Conservation (phyloP, 805 yeast species). For the Lachancea meyersii region DNA sequence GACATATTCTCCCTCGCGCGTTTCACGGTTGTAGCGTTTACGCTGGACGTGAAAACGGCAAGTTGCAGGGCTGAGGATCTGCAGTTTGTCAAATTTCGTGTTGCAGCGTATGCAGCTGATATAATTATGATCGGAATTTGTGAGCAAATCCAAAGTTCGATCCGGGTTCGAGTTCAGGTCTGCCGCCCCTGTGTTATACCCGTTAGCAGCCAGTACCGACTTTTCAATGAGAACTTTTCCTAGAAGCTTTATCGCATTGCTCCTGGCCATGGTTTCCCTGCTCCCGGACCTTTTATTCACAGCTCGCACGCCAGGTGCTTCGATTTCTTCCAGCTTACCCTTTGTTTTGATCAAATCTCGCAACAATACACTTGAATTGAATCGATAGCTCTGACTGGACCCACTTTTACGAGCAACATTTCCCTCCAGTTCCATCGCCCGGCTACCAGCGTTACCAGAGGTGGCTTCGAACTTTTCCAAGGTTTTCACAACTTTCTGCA, state of each 20-base stretch:
- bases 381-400: slow-evolving; percentile 28
- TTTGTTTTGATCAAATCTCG: slow-evolving; percentile 27
- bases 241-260: slow-evolving; percentile 17
- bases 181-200: slow-evolving; percentile 18
- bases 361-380: slow-evolving; percentile 28
- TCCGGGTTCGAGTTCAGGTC: neutral
- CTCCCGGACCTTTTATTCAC: neutral
- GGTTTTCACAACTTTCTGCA: slow-evolving; percentile 24
- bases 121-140: slow-evolving; percentile 5
- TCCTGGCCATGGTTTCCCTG: slow-evolving; percentile 7
- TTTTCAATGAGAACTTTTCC: slow-evolving; percentile 16
- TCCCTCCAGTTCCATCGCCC: slow-evolving; percentile 25
- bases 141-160: neutral
- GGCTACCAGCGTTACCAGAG: slow-evolving; percentile 11
- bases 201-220: slow-evolving; percentile 20
- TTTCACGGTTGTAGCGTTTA: slow-evolving; percentile 22
- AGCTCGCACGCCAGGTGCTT: slow-evolving; percentile 3
- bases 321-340: slow-evolving; percentile 20
- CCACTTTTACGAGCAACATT: slow-evolving; percentile 24
- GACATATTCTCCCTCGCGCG: slow-evolving; percentile 24
- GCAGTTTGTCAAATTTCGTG: slow-evolving; percentile 22
- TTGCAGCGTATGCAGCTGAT: slow-evolving; percentile 28
- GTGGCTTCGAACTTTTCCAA: slow-evolving; percentile 14
- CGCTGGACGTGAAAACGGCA: slow-evolving; percentile 30
- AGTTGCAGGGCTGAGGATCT: slow-evolving; percentile 22